phyloP scores from a whole-genome alignment of 768 basidiomycete species.

The Tulasnella sp. region DNA sequence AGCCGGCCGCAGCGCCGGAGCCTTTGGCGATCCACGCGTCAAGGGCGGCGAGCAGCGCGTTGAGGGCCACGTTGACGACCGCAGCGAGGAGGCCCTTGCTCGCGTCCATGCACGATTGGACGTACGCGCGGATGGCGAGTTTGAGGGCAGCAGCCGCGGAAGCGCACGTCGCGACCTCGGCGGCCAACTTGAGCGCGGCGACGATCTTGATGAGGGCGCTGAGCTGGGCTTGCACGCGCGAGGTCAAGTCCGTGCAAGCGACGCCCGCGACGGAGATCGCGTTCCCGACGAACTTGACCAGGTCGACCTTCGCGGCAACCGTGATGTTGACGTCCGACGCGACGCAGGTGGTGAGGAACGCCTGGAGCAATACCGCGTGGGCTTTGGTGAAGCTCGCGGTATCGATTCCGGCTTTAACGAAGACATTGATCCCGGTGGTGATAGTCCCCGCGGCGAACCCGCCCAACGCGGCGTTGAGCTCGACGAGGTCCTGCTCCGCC shows the following conservation, averaged over 20 bases:
- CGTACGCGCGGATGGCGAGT: background rate
- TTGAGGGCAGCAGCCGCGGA: background rate
- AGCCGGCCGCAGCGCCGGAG: background rate
- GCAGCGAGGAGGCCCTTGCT: background rate
- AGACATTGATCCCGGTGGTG: no score
- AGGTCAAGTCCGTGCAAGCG: background rate
- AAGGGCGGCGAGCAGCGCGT: background rate
- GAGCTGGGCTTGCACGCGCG: background rate
- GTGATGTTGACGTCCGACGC: background rate
- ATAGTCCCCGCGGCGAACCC: no score
- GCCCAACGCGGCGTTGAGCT: no score
- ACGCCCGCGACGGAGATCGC: background rate
- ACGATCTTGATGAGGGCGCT: background rate
- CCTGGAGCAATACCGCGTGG: no score
- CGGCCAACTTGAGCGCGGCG: background rate
- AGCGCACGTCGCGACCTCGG: background rate
- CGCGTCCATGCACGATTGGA: background rate
- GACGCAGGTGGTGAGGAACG: background rate
- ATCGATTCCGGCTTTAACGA: no score
- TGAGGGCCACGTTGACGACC: background rate
- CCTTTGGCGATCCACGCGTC: background rate
- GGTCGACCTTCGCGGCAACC: background rate
- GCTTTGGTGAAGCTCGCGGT: no score
- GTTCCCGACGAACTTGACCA: background rate
- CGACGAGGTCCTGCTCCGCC: no score